Evolutionary conservation across 1,284 basidiomycete genomes (phyloP).

Genomic region (Ustilago lituana): DNA sequence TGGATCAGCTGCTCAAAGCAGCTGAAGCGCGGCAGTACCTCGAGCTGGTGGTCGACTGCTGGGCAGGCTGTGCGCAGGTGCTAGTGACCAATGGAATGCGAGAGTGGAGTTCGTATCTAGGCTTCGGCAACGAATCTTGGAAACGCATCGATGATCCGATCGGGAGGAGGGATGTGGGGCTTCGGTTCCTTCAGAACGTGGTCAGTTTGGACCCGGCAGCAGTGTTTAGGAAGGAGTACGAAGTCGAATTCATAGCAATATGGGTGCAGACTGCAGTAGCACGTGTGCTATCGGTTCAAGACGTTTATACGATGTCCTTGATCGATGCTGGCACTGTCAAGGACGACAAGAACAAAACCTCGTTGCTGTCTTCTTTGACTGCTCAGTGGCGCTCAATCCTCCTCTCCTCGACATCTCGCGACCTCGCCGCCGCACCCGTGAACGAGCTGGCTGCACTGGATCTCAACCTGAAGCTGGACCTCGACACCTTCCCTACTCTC

Average conservation of each 20-base stretch:
- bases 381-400: conserved; percentile 5
- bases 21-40: conserved; percentile 66
- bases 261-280: conserved; percentile 58
- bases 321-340: conserved; percentile 4
- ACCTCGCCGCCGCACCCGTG: too few relatives aligned
- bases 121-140: conserved; percentile 74
- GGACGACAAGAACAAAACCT: background rate
- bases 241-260: conserved; percentile 47
- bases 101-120: conserved; percentile 76
- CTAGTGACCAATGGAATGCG: conserved; percentile 74
- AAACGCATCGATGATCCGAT: conserved; percentile 72
- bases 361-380: conserved; percentile 5
- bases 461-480: conserved; percentile 4
- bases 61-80: conserved; percentile 79
- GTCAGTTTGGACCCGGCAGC: conserved; percentile 73
- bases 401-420: too few relatives aligned
- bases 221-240: conserved; percentile 21
- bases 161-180: conserved; percentile 74
- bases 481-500: conserved; percentile 11
- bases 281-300: conserved; percentile 45
- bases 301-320: conserved; percentile 38
- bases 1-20: conserved; percentile 48
- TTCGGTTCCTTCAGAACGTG: conserved; percentile 77
- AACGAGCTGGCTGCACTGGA: too few relatives aligned
- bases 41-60: conserved; percentile 77